Evolutionary conservation across 306 rosid genomes (phyloP).

Genomic region (Hylodesmum podocarpum): DNA sequence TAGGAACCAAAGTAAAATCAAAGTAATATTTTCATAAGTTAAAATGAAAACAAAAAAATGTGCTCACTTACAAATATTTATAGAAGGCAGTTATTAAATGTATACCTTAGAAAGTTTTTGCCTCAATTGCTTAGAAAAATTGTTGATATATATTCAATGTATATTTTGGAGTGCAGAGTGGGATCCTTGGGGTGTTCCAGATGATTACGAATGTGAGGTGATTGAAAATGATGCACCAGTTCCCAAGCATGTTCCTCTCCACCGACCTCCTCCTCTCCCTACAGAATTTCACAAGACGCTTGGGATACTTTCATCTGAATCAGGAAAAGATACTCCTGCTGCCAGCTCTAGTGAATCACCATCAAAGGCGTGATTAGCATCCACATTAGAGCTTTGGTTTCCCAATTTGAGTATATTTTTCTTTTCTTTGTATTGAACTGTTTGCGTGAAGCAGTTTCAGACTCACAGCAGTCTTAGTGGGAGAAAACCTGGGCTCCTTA

Average conservation of each 20-base stretch:
- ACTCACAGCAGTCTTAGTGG: not conserved
- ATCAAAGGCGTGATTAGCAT: constrained; percentile 43
- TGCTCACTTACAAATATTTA: not conserved
- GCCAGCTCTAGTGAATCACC: constrained; percentile 47
- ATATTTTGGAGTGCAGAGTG: constrained; percentile 64
- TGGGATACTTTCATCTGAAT: constrained; percentile 33
- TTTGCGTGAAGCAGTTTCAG: constrained; percentile 24
- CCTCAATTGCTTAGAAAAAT: not conserved
- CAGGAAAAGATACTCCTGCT: constrained; percentile 35
- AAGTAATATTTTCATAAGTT: not conserved
- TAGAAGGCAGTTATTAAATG: not conserved
- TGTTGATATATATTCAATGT: not conserved
- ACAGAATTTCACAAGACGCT: constrained; percentile 64
- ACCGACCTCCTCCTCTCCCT: constrained; percentile 88
- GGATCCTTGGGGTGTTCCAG: constrained; percentile 95
- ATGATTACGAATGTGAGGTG: constrained; percentile 80
- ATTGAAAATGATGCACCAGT: constrained; percentile 86
- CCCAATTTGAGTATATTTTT: constrained; percentile 21
- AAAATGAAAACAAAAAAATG: not conserved
- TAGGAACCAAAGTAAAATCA: too few relatives aligned
- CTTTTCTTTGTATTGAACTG: constrained; percentile 1
- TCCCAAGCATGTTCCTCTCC: constrained; percentile 82
- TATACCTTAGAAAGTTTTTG: not conserved
- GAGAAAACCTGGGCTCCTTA: constrained; percentile 16
- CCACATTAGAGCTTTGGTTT: constrained; percentile 31